Evolutionary conservation across 2,329 filamentous ascomycete species (phyloP).

Genomic region (Sarocladium brachiariae): DNA sequence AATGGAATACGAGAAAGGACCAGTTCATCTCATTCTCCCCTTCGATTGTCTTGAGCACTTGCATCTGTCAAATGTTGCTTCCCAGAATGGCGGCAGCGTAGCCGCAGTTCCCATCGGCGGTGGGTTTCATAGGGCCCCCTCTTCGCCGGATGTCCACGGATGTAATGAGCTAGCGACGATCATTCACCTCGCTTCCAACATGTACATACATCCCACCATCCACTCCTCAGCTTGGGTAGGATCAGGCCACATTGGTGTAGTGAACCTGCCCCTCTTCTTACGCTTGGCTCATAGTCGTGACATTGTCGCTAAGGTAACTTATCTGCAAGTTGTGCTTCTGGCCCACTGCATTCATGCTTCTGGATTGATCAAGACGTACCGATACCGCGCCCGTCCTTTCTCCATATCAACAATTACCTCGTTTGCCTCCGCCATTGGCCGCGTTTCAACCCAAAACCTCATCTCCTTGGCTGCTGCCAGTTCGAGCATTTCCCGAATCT

Average conservation of each 20-base stretch:
- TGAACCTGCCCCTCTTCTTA: not conserved
- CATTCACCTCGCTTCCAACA: not conserved
- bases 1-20: not conserved
- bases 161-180: conserved; percentile 6
- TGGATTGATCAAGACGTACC: conserved; percentile 39
- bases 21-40: not conserved
- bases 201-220: not conserved
- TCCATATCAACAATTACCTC: conserved; percentile 50
- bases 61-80: not conserved
- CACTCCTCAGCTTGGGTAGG: conserved; percentile 2
- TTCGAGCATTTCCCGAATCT: conserved; percentile 54
- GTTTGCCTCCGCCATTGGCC: conserved; percentile 50
- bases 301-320: not conserved
- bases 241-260: conserved; percentile 1
- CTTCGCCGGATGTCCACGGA: not conserved
- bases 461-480: conserved; percentile 49
- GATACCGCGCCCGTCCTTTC: conserved; percentile 42
- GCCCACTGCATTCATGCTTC: not conserved
- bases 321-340: not conserved
- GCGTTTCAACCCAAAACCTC: conserved; percentile 48
- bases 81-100: not conserved
- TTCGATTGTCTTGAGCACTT: not conserved
- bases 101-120: not conserved
- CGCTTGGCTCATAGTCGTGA: conserved; percentile 4
- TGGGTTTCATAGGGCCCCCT: not conserved